Percentiles rank a stretch among this genome's conserved stretches.
Evolutionary conservation across 208 protist genomes (phyloP).

Genomic region (Crithidia sp.): DNA sequence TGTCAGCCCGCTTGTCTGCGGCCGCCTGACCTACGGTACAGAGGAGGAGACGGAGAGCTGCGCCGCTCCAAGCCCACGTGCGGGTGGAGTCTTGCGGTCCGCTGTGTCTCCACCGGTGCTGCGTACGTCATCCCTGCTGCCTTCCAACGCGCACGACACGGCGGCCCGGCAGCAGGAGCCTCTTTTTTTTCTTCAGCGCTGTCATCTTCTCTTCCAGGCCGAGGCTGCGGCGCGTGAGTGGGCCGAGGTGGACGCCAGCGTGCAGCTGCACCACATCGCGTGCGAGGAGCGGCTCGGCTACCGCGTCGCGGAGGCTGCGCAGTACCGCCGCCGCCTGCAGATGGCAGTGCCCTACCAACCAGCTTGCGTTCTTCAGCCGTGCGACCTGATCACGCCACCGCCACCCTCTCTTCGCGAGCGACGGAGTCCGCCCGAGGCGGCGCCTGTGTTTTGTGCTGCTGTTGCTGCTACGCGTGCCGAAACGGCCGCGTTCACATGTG

Average conservation of each 20-base stretch:
- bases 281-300: constrained; percentile 23
- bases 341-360: background rate
- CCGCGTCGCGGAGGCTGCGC: constrained; percentile 9
- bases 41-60: no score
- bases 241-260: constrained; percentile 15
- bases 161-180: background rate
- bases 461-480: no score
- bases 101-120: no score
- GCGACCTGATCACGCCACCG: constrained; percentile 7
- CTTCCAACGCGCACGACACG: background rate
- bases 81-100: no score
- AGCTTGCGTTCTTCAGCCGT: background rate
- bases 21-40: no score
- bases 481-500: background rate
- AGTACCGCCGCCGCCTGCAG: constrained; percentile 12
- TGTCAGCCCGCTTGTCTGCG: no score
- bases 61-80: no score
- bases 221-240: constrained; percentile 23
- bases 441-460: background rate
- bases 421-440: background rate
- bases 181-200: background rate
- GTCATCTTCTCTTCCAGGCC: background rate
- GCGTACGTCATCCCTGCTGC: background rate
- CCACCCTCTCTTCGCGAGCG: background rate
- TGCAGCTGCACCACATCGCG: constrained; percentile 15